Percentiles rank a stretch among this genome's conserved stretches.
Conservation (phyloP, 2,329 filamentous ascomycete genomes). For the Trichoderma aggressivum region DNA sequence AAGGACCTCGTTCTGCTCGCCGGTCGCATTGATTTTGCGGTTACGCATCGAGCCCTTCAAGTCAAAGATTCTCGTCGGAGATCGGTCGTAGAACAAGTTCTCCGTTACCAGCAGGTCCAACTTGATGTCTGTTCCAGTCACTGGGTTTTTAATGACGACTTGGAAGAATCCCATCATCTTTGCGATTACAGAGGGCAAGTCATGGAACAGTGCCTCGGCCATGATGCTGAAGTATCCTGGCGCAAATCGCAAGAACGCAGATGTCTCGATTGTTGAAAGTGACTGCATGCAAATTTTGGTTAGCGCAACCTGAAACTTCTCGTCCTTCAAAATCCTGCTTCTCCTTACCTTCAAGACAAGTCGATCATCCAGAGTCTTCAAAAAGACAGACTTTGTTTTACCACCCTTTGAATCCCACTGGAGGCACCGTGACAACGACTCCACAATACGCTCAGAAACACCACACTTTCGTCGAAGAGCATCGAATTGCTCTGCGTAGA, state of each 20-base stretch:
- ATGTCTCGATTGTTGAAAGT: constrained; percentile 84
- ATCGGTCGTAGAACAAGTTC: constrained; percentile 94
- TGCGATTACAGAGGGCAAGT: constrained; percentile 91
- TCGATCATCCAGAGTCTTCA: constrained; percentile 93
- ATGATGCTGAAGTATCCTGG: constrained; percentile 98
- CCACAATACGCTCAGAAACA: constrained; percentile 87
- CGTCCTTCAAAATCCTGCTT: neutral
- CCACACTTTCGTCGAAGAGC: constrained; percentile 90
- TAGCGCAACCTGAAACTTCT: neutral
- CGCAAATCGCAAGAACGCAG: constrained; percentile 91
- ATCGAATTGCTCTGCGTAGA: constrained; percentile 97
- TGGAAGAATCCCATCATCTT: constrained; percentile 99
- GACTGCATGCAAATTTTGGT: constrained; percentile 50
- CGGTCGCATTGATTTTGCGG: constrained; percentile 92
- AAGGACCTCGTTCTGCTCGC: constrained; percentile 92
- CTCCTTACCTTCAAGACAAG: constrained; percentile 70
- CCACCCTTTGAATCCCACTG: constrained; percentile 98
- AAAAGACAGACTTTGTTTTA: constrained; percentile 94
- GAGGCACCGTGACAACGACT: constrained; percentile 88
- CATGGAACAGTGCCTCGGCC: constrained; percentile 92
- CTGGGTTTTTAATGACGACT: constrained; percentile 91
- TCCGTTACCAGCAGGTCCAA: constrained; percentile 95
- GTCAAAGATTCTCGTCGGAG: constrained; percentile 86
- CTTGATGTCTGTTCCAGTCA: constrained; percentile 88
- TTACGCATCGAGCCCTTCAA: constrained; percentile 98